These are phyloP conservation scores for Pichia ethanolica DNA, from an alignment of 805 yeast genomes.

Conservation along the genomic window DNA sequence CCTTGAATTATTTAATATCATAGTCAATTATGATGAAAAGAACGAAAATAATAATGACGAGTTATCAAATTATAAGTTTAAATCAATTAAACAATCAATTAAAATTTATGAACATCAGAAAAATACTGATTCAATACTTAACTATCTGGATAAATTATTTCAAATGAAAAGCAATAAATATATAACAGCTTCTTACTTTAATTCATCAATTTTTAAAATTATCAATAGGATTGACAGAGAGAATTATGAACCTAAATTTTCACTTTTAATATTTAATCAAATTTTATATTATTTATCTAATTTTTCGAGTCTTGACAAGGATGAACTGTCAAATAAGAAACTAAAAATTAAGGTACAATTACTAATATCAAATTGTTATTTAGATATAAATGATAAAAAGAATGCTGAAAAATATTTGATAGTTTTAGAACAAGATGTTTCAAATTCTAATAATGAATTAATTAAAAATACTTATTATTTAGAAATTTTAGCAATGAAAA, in stretches of 20 bases:
- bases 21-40: constrained; percentile 6
- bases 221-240: constrained; percentile 23
- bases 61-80: constrained; percentile 22
- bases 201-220: constrained; percentile 26
- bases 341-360: constrained; percentile 43
- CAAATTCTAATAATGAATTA: constrained; percentile 33
- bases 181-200: constrained; percentile 21
- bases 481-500: constrained; percentile 63
- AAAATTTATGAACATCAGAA: constrained; percentile 21
- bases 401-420: constrained; percentile 31
- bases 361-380: constrained; percentile 33
- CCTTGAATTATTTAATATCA: constrained; percentile 17
- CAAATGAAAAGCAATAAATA: constrained; percentile 7
- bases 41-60: not conserved
- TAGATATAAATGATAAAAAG: constrained; percentile 23
- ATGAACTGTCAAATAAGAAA: constrained; percentile 25
- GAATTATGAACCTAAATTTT: constrained; percentile 12
- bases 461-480: constrained; percentile 41
- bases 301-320: not conserved
- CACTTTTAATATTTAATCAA: constrained; percentile 17
- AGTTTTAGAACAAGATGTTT: constrained; percentile 32
- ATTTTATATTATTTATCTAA: constrained; percentile 13
- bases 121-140: constrained; percentile 12
- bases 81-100: constrained; percentile 28
- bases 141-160: constrained; percentile 16